Base-by-base conservation (phyloP, 768 basidiomycete species). In the Butyriboletus loyo region DNA sequence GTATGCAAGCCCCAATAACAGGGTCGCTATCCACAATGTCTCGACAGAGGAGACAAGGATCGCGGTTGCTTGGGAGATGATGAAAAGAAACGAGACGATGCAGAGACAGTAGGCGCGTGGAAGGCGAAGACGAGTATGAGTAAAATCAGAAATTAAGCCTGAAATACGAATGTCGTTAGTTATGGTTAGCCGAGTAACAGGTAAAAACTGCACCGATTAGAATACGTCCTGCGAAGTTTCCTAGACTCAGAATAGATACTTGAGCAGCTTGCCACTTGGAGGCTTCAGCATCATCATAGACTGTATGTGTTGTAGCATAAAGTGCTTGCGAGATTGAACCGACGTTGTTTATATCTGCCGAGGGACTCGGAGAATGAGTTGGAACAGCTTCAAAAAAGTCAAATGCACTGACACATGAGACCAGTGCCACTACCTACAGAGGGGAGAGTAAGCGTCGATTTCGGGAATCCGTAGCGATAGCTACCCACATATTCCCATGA, bases 301-400 rank as follows among this genome's bases (percentile, higher is more conserved):
- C 62, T 0, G 79, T 69, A 41, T 84, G 77, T 7, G 78, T 79
- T 49, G 84, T 75, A 3, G 83, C 79, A 57, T 83, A 86, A 27
- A 88, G 72, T 0, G 76, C 85, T 61, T 88, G 82, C 0, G 90
- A 77, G 54, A 90, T 86, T 2, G 85, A 80, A 15, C 91, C 89
- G n/a, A 86, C 89, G 56, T 93, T 92, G 66, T 92, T 92, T 69
- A 93, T 92, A 62, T 85, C 86, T 87, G 50, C 24, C 17, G 24
- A 32, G 22, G 39, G 22, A n/a, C n/a, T n/a, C n/a, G n/a, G n/a
- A 53, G 37, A 57, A 50, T 55, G 37, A 44, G 50, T 25, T 10
- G 3, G 10, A 22, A 31, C 4, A 17, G 3, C 17, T 27, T 28
- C 5, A 5, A 17, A 8, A 5, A 32, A 35, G 15, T 37, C 19